Base-by-base conservation (phyloP, 768 basidiomycete genomes). In the Phallus indusiatus region DNA sequence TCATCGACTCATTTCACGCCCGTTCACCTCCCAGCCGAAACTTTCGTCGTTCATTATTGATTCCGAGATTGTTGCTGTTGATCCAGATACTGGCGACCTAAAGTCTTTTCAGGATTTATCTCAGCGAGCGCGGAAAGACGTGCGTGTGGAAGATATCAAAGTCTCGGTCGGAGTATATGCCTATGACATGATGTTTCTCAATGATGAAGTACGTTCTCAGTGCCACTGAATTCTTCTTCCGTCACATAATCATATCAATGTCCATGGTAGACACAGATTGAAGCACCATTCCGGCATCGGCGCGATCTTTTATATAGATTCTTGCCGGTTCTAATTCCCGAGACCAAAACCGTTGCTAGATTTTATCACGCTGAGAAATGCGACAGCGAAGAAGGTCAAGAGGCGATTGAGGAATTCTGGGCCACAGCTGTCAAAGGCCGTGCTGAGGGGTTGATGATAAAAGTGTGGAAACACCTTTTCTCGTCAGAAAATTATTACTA, bases 361-460 rank as follows among this genome's bases (percentile, higher is more conserved):
- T 85, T 93, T 57, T 74, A 78, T 54, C 89, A 90, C 66, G 89
- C 94, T 34, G 79, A 84, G 64, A 86, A 80, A 60, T 81, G 82
- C 60, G 83, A 84, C 62, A 86, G 87, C 65, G 75, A 77, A 37
- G 74, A 76, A 47, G 87, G 84, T 14, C 76, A 78, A 57, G 78
- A 78, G n/a, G 76, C 70, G 12, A 76, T 95, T 7, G 79, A 88
- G 68, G 78, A 74, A 5, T 95, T 95, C 70, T 90, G 91, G 81
- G 72, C 81, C 66, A 76, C 76, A 60, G 85, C 89, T 2, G 78
- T 92, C 21, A 81, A 83, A 67, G 84, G 84, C 67, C 83, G 83
- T 56, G 89, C 86, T 58, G 94, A 96, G 70, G 94, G 94, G n/a
- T 74, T 95, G 62, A 94, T 96, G 93, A 79, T 95, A 66, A 96